A percentile compares a stretch with the other conserved stretches of the same genome.
Conservation (phyloP, 208 protist species). For the Leishmania gerbilli region DNA sequence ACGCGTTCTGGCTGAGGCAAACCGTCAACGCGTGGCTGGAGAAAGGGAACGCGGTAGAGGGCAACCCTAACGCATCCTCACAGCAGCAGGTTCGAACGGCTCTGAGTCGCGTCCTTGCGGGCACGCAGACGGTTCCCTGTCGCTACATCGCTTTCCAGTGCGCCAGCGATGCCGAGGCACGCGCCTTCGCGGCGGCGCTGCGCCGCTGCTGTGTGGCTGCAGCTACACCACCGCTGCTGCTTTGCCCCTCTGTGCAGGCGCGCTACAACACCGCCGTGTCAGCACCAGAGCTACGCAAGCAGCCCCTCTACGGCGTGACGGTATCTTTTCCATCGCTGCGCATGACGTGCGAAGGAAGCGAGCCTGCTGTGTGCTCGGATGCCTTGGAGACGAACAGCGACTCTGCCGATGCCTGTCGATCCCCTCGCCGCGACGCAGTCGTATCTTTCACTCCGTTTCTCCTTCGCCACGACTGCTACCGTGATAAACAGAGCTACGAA, state of each 20-base stretch:
- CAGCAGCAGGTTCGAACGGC: constrained; percentile 1
- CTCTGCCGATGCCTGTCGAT: neutral
- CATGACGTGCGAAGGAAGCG: constrained; percentile 23
- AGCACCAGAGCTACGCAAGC: constrained; percentile 13
- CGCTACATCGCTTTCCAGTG: constrained; percentile 26
- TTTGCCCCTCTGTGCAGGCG: constrained; percentile 16
- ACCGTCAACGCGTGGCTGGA: constrained; percentile 21
- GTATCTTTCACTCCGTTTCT: constrained; percentile 19
- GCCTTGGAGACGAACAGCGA: neutral
- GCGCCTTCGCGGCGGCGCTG: constrained; percentile 17
- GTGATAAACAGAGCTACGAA: constrained; percentile 25
- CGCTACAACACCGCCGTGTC: constrained; percentile 11
- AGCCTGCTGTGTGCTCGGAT: constrained; percentile 17
- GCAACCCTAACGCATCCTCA: neutral
- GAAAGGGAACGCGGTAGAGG: neutral
- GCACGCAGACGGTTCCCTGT: constrained; percentile 22
- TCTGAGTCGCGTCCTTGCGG: constrained; percentile 9
- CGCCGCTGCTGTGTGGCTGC: constrained; percentile 22
- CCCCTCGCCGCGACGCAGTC: constrained; percentile 9
- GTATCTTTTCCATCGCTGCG: constrained; percentile 20
- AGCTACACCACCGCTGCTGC: constrained; percentile 4
- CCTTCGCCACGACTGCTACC: constrained; percentile 15
- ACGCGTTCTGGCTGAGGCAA: constrained; percentile 26
- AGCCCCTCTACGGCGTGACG: constrained; percentile 6
- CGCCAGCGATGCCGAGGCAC: constrained; percentile 15